These are phyloP conservation scores for Nemania abortiva DNA, from an alignment of 2,329 filamentous ascomycete genomes.

Conservation along the genomic window DNA sequence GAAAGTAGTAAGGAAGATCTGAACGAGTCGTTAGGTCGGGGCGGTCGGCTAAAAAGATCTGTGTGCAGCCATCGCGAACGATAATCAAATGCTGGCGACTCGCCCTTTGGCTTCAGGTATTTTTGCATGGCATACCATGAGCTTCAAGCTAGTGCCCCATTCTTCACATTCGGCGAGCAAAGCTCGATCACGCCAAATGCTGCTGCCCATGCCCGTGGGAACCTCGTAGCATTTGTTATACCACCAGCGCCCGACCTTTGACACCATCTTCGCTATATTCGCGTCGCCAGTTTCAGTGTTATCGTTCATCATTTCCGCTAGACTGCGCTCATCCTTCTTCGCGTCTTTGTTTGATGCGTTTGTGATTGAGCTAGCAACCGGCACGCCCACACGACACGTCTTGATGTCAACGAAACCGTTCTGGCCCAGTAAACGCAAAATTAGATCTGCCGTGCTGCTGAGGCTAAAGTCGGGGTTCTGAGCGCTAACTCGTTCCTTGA, in stretches of 20 bases:
- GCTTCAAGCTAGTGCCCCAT: constrained; percentile 86
- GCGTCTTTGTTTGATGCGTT: constrained; percentile 45
- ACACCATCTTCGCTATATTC: constrained; percentile 91
- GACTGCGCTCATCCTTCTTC: constrained; percentile 64
- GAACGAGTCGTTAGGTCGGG: neutral
- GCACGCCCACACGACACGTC: constrained; percentile 81
- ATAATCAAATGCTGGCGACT: constrained; percentile 61
- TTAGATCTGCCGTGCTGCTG: constrained; percentile 68
- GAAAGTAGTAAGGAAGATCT: neutral
- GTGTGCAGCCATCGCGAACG: neutral
- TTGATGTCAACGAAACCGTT: constrained; percentile 80
- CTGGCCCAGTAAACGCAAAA: constrained; percentile 75
- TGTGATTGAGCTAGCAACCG: constrained; percentile 69
- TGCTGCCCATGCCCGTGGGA: constrained; percentile 66
- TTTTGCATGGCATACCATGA: constrained; percentile 91
- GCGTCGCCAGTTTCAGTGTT: constrained; percentile 79
- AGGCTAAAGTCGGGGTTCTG: constrained; percentile 71
- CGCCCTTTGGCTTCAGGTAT: constrained; percentile 71
- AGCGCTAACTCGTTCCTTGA: constrained; percentile 78
- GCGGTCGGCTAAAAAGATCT: neutral
- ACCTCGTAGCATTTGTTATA: constrained; percentile 91
- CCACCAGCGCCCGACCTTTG: constrained; percentile 95
- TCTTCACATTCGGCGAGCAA: constrained; percentile 88
- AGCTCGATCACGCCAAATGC: constrained; percentile 83
- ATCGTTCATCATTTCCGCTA: constrained; percentile 80